A percentile compares a stretch with the other conserved stretches of the same genome.
phyloP scores from a whole-genome alignment of 2,329 filamentous ascomycete genomes.

The Ophiocordyceps polyrhachis-furcata region DNA sequence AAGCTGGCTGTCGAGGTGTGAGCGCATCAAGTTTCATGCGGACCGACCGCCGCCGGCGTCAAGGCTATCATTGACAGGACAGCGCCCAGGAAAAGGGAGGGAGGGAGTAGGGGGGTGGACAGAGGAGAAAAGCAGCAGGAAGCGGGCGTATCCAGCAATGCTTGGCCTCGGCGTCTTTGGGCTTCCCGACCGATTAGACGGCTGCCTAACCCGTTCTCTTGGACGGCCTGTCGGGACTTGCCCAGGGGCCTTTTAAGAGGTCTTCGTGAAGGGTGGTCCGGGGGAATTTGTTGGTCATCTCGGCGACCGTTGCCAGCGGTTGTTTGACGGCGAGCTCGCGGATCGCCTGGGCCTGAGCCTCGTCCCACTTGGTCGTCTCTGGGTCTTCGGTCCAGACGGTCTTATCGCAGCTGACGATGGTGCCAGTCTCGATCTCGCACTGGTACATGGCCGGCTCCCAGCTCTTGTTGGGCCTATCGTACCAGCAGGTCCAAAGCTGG shows the following conservation, averaged over 20 bases:
- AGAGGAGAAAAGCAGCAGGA: background rate
- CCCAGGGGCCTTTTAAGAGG: background rate
- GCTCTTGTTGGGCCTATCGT: background rate
- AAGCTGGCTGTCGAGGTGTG: background rate
- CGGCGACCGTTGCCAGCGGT: background rate
- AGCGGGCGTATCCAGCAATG: background rate
- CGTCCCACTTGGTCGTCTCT: background rate
- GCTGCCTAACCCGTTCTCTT: background rate
- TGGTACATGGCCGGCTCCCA: slow-evolving; percentile 1
- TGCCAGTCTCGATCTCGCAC: background rate
- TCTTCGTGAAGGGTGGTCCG: background rate
- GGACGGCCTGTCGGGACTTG: background rate
- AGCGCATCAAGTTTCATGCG: background rate
- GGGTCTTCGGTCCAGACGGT: background rate
- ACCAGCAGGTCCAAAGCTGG: slow-evolving; percentile 1
- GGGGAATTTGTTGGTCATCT: background rate
- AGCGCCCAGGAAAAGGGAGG: background rate
- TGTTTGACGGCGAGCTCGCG: background rate
- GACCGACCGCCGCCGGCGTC: background rate
- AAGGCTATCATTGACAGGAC: background rate
- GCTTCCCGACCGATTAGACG: background rate
- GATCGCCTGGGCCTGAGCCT: background rate
- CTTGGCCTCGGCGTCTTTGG: background rate
- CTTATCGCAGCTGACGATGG: background rate
- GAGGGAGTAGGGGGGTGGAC: background rate